Conservation (phyloP, 75 land plant genomes). For the Chamaecyparis obtusa region DNA sequence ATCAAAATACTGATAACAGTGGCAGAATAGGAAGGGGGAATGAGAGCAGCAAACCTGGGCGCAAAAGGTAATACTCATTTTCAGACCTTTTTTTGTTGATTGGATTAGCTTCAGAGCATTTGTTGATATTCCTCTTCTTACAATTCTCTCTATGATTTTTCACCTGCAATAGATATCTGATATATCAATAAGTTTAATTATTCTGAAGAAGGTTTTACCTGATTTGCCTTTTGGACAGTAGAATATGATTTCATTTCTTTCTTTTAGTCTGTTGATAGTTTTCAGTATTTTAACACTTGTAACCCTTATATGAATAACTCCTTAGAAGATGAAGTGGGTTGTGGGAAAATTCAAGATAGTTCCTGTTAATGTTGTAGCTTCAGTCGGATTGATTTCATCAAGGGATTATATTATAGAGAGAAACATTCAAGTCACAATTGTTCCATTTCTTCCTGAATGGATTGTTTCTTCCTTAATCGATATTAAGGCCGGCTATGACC, state of each 20-base stretch:
- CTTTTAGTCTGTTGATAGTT: neutral
- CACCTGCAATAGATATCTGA: neutral
- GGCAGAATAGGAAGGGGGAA: slow-evolving; percentile 46
- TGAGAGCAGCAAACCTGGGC: slow-evolving; percentile 60
- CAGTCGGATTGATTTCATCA: no score
- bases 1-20: slow-evolving; percentile 24
- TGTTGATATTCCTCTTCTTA: neutral
- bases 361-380: no score
- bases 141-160: neutral
- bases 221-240: neutral
- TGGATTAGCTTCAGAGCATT: neutral
- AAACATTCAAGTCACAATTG: no score
- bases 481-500: no score
- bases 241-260: neutral
- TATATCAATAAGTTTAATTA: neutral
- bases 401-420: no score
- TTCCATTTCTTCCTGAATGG: no score
- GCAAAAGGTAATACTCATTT: slow-evolving; percentile 64
- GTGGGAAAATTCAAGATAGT: neutral
- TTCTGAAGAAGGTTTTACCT: neutral
- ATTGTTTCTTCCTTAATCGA: no score
- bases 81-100: neutral
- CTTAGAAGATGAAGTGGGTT: neutral
- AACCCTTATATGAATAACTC: neutral
- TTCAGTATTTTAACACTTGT: neutral